Conservation (phyloP, 768 basidiomycete species). For the Cubamyces lactineus region DNA sequence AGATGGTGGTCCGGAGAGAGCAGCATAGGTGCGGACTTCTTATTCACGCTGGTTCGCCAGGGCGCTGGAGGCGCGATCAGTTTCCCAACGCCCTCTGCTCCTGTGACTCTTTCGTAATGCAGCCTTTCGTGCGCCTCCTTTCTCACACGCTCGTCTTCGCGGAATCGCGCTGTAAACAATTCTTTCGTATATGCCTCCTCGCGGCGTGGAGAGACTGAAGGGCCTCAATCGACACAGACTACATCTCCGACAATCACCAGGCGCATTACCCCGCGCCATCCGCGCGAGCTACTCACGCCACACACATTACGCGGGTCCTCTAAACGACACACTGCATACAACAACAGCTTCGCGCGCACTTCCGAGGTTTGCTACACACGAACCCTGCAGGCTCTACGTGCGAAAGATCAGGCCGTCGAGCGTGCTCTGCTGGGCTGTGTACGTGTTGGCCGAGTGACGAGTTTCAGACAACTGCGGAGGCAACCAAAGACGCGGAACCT, state of each 20-base stretch:
- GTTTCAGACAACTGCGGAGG: too few species aligned
- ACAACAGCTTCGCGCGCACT: too few species aligned
- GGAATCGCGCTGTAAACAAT: conserved; percentile 4
- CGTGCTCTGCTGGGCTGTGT: too few species aligned
- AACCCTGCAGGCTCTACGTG: too few species aligned
- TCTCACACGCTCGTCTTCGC: conserved; percentile 10
- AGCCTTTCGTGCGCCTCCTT: neutral
- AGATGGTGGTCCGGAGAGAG: conserved; percentile 19
- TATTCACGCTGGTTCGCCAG: conserved; percentile 22
- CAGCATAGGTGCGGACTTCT: conserved; percentile 22
- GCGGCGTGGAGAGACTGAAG: neutral
- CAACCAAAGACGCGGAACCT: too few species aligned
- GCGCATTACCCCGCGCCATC: neutral
- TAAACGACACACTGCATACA: too few species aligned
- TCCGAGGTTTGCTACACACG: too few species aligned
- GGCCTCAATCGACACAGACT: neutral
- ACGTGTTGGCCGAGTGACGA: too few species aligned
- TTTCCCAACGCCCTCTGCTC: conserved; percentile 17
- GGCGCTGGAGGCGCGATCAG: conserved; percentile 26
- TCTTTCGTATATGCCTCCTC: neutral
- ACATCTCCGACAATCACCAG: conserved; percentile 5
- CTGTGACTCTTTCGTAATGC: conserved; percentile 23
- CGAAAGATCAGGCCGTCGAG: too few species aligned
- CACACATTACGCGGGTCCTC: neutral
- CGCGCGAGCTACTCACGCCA: neutral